Percentiles rank a stretch among this genome's conserved stretches.
Evolutionary conservation across 768 basidiomycete species (phyloP).

Genomic region (Leucosporidium yakuticum): DNA sequence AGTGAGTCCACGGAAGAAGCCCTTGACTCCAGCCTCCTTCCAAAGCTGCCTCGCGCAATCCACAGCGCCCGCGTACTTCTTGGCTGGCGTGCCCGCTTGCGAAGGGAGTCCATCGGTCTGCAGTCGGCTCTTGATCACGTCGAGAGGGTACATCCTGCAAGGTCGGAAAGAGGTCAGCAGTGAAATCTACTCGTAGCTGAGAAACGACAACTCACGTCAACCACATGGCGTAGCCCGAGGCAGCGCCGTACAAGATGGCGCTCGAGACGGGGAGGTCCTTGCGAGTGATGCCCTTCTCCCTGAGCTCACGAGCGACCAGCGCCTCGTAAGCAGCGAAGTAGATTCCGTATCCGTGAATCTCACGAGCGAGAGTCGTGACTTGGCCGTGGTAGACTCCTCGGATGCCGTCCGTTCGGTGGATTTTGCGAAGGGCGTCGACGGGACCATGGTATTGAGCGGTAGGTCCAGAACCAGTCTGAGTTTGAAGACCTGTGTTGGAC

Average conservation of each 20-base stretch:
- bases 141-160: conserved; percentile 81
- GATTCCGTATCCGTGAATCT: conserved; percentile 71
- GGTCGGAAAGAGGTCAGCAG: background rate
- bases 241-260: conserved; percentile 78
- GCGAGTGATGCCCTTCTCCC: conserved; percentile 34
- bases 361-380: conserved; percentile 71
- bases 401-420: conserved; percentile 67
- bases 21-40: conserved; percentile 71
- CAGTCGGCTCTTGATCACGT: conserved; percentile 77
- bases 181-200: background rate
- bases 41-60: conserved; percentile 79
- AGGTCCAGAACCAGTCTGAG: conserved; percentile 55
- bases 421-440: conserved; percentile 79
- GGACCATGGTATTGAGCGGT: conserved; percentile 68
- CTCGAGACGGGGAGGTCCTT: conserved; percentile 69
- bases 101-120: conserved; percentile 82
- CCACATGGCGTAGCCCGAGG: conserved; percentile 83
- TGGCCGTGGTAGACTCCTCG: conserved; percentile 90
- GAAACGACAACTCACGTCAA: conserved; percentile 9
- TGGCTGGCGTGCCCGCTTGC: conserved; percentile 55
- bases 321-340: conserved; percentile 94
- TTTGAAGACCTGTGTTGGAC: conserved; percentile 82
- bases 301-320: conserved; percentile 77
- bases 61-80: conserved; percentile 73
- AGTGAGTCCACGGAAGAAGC: conserved; percentile 83